Base-by-base conservation (phyloP, 345 rosid genomes). In the Punica granatum region DNA sequence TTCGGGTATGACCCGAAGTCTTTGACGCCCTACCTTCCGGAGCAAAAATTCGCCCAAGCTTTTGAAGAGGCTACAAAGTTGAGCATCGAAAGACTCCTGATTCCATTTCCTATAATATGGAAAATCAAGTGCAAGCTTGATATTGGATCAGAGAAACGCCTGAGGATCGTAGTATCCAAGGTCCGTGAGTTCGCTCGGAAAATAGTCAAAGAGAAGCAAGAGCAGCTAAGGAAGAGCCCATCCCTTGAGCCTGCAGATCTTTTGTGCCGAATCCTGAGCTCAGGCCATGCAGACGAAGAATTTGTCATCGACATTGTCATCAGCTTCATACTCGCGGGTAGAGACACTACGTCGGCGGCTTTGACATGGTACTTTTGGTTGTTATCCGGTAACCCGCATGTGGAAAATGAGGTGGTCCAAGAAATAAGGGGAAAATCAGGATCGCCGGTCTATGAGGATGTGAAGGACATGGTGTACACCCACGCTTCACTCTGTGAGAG, bases 351-450 rank as follows among this genome's bases (percentile, higher is more conserved):
- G 5, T 85, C 90, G 6, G 74, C 90, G 15, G 89, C 89, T 19
- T 67, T 88, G 63, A 81, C 83, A 16, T 88, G 94, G 91, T 86
- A 81, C 85, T 84, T 88, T 63, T 84, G 85, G 89, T 44, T 86
- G 13, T 72, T 88, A 19, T 73, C 72, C 8, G 7, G 21, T 14
- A 73, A 82, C 68, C 88, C 89, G 1, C 44, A 69, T 13, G 80
- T 75, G 0, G 86, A 78, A n/a, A n/a, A n/a, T n/a, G n/a, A n/a
- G n/a, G n/a, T n/a, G n/a, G n/a, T n/a, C n/a, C n/a, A n/a, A n/a
- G n/a, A n/a, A n/a, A n/a, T n/a, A n/a, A n/a, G n/a, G n/a, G n/a
- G n/a, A n/a, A n/a, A n/a, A n/a, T n/a, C n/a, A n/a, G n/a, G n/a
- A n/a, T n/a, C 23, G 80, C 78, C n/a, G n/a, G n/a, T n/a, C n/a